Conservation (phyloP, 2,329 filamentous ascomycete genomes). For the Calonectria leucothoes region DNA sequence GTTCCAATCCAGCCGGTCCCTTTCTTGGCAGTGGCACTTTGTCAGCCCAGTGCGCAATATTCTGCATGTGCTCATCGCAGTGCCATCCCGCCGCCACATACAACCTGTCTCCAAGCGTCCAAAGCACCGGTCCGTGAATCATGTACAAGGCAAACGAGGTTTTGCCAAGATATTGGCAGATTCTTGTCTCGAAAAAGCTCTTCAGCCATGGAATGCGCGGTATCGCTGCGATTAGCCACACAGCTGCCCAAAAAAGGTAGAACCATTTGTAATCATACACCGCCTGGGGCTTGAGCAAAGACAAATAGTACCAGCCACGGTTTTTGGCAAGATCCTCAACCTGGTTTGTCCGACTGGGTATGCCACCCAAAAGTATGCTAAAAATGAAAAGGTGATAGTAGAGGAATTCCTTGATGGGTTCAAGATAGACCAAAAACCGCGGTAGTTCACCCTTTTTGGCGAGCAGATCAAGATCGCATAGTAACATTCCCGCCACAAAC, state of each 20-base stretch:
- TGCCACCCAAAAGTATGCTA: constrained; percentile 69
- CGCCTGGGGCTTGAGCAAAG: constrained; percentile 72
- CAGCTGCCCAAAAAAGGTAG: constrained; percentile 71
- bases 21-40: constrained; percentile 63
- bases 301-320: constrained; percentile 71
- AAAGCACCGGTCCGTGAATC: constrained; percentile 72
- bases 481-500: constrained; percentile 71
- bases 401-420: constrained; percentile 62
- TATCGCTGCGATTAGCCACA: constrained; percentile 65
- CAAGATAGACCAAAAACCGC: constrained; percentile 55
- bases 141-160: constrained; percentile 74
- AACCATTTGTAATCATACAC: constrained; percentile 77
- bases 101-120: constrained; percentile 69
- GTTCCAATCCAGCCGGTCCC: constrained; percentile 71
- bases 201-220: constrained; percentile 69
- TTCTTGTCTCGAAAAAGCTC: constrained; percentile 67
- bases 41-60: constrained; percentile 68
- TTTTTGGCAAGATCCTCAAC: constrained; percentile 62
- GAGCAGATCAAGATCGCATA: constrained; percentile 71
- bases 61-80: constrained; percentile 58
- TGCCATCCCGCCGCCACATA: constrained; percentile 71
- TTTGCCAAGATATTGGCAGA: constrained; percentile 71
- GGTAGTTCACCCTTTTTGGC: constrained; percentile 63
- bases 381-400: constrained; percentile 63
- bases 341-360: constrained; percentile 64